Evolutionary conservation across 2,329 filamentous ascomycete species (phyloP).

Genomic region (Dactylellina drechsleri): DNA sequence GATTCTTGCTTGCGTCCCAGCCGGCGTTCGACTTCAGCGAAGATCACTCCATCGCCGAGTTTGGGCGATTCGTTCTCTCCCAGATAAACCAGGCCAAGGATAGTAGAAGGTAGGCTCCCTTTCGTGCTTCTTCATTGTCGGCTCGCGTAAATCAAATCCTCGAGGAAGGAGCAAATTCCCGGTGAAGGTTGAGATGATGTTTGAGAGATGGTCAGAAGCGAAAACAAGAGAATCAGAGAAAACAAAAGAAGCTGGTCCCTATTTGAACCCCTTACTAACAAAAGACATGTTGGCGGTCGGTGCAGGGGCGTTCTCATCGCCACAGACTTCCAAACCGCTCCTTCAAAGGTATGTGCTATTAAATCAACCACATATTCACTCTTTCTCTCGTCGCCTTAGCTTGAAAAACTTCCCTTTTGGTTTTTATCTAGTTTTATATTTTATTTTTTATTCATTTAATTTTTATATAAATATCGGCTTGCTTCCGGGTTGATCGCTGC

Average conservation of each 20-base stretch:
- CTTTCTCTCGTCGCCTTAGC: neutral
- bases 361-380: neutral
- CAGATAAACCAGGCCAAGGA: constrained; percentile 44
- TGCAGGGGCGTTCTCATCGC: constrained; percentile 38
- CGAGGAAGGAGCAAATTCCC: neutral
- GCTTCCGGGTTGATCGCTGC: too few species aligned
- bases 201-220: constrained; percentile 8
- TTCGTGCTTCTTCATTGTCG: neutral
- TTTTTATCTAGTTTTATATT: too few species aligned
- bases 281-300: constrained; percentile 7
- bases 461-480: too few species aligned
- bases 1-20: constrained; percentile 18
- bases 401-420: too few species aligned
- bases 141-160: neutral
- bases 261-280: constrained; percentile 37
- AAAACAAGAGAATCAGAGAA: constrained; percentile 11
- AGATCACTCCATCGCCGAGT: constrained; percentile 34
- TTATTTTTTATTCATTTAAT: too few species aligned
- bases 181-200: neutral
- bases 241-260: constrained; percentile 7
- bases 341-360: constrained; percentile 32
- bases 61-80: constrained; percentile 22
- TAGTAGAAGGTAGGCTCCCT: constrained; percentile 35
- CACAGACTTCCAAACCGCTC: constrained; percentile 42
- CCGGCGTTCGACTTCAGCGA: constrained; percentile 43